Evolutionary conservation across 352 stramenopile genomes (phyloP), one percentile per base, ranked within the genome.

Genomic region (Globisporangium paddicum): DNA sequence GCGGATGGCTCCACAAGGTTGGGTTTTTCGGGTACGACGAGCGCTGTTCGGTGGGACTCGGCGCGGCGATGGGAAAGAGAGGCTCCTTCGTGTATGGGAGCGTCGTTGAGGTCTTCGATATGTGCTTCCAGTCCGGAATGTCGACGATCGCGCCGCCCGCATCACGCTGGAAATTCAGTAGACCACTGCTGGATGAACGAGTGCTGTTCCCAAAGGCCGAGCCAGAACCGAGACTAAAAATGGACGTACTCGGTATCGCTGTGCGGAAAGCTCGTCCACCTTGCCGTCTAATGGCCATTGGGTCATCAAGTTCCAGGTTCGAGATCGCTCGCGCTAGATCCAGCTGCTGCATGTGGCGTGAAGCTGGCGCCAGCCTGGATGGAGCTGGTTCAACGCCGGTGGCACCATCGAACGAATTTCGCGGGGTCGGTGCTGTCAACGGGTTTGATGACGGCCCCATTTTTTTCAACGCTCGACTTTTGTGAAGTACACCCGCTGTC

Each of bases 221-320:
- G 6, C 76, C 72, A 0, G 86, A 81, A 9, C 76, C 76, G 0
- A 89, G 50, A 55, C 81, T 90, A 63, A 90, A 90, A 51, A 90
- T 90, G 4, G 80, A 90, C 9, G 74, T 83, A 23, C 68, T 79
- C 25, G 80, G 76, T 18, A 73, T 44, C 21, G 76, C 75, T 1
- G 75, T 85, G 35, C 69, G 58, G 51, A 73, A 71, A 11, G 76
- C 76, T 34, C 57, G 78, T 13, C 76, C 77, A 46, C 79, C 59
- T 47, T 88, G 70, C 5, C 73, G 81, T 46, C 75, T 67, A 14
- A 89, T 87, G 14, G 81, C 79, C 64, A 89, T 85, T 3, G 82
- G 82, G 26, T 92, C 79, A 56, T 92, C 82, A 13, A 92, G 48
- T 58, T 92, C 82, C 59, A 92, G 58, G 60, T 90, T 89, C 0